Evolutionary conservation across 2,329 filamentous ascomycete species (phyloP).

Genomic region (Scedosporium apiospermum): DNA sequence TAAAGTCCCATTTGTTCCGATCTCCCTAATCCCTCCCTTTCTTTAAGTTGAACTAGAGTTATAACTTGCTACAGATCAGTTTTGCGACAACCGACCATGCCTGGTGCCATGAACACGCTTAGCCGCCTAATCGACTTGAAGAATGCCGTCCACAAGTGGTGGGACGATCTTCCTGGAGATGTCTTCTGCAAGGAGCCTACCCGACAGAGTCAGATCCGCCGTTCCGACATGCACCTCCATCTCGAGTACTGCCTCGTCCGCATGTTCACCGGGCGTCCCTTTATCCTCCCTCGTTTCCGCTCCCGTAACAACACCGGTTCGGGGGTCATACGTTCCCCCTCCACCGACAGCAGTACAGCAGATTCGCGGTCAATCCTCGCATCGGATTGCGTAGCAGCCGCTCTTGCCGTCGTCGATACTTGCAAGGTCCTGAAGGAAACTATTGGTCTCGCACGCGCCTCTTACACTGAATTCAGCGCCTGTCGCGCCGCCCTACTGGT

Average conservation of each 20-base stretch:
- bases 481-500: conserved; percentile 44
- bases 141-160: conserved; percentile 26
- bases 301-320: conserved; percentile 12
- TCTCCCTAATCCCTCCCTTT: too few species aligned
- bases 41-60: background rate
- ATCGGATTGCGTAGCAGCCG: conserved; percentile 41
- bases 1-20: background rate
- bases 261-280: conserved; percentile 44
- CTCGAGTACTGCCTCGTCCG: conserved; percentile 43
- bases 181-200: conserved; percentile 27
- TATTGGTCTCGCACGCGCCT: conserved; percentile 43
- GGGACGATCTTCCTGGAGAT: conserved; percentile 23
- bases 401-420: conserved; percentile 38
- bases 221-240: conserved; percentile 39
- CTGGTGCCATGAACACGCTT: conserved; percentile 22
- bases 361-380: conserved; percentile 30
- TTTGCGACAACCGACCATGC: conserved; percentile 21
- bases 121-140: conserved; percentile 25
- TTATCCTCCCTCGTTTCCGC: conserved; percentile 30
- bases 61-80: conserved; percentile 18
- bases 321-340: conserved; percentile 18
- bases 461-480: conserved; percentile 46
- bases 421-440: conserved; percentile 38
- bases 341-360: conserved; percentile 18
- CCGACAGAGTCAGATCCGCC: conserved; percentile 29